Evolutionary conservation across 371 early-diverging fungal species (phyloP).

Genomic region (Mucor saturninus): DNA sequence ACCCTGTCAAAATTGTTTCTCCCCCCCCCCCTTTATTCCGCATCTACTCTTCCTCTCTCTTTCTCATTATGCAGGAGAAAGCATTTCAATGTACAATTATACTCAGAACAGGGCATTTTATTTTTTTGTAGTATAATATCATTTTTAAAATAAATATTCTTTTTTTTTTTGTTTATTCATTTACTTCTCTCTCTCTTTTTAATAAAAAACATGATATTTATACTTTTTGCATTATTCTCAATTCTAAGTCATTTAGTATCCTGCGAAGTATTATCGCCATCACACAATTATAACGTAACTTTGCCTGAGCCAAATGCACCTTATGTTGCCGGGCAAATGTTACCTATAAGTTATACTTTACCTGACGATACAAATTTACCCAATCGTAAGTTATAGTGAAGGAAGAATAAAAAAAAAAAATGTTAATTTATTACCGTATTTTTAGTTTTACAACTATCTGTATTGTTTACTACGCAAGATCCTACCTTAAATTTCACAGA

Average conservation of each 20-base stretch:
- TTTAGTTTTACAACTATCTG: conserved; percentile 33
- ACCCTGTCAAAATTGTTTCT: not conserved
- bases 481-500: conserved; percentile 28
- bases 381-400: conserved; percentile 12
- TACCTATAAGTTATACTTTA: conserved; percentile 44
- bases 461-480: conserved; percentile 34
- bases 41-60: not conserved
- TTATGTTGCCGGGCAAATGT: conserved; percentile 49
- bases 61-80: not conserved
- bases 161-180: conserved; percentile 1
- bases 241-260: not conserved
- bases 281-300: conserved; percentile 42
- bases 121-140: conserved; percentile 1
- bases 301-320: conserved; percentile 40
- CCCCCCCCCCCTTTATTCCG: not conserved
- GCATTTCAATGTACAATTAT: conserved; percentile 5
- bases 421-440: not conserved
- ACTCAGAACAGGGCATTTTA: not conserved
- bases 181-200: not conserved
- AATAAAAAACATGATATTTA: not conserved
- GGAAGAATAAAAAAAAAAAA: not conserved
- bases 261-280: conserved; percentile 28
- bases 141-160: not conserved
- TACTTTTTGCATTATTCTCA: conserved; percentile 3
- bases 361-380: conserved; percentile 26